A percentile compares a stretch with the other conserved stretches of the same genome.
Conservation (phyloP, 768 basidiomycete genomes). For the Fomitopsis pulvina region DNA sequence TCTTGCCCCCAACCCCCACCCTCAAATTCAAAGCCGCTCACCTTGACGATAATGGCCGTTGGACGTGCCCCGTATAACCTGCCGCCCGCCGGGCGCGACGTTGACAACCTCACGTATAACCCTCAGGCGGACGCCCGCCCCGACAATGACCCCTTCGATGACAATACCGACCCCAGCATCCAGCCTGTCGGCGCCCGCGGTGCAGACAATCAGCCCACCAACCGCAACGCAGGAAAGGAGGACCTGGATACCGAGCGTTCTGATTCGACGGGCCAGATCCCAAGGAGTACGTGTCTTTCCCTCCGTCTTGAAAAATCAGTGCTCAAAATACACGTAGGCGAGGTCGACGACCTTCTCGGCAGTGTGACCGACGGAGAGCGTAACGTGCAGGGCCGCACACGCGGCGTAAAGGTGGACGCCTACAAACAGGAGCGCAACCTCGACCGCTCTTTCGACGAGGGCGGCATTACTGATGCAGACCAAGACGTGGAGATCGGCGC, state of each 20-base stretch:
- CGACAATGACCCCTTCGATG: constrained; percentile 18
- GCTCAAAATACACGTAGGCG: constrained; percentile 4
- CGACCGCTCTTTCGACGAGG: constrained; percentile 14
- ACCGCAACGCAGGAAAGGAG: constrained; percentile 13
- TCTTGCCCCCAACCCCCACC: background rate
- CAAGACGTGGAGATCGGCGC: constrained; percentile 17
- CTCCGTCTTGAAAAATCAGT: background rate
- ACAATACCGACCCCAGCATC: constrained; percentile 5
- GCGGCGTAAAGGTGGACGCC: constrained; percentile 19
- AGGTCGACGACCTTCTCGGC: constrained; percentile 19
- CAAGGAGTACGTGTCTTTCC: constrained; percentile 11
- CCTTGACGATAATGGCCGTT: background rate
- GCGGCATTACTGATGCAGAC: constrained; percentile 8
- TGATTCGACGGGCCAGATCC: constrained; percentile 16
- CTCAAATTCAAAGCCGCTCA: background rate
- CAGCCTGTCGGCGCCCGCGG: constrained; percentile 20
- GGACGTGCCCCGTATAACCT: constrained; percentile 12
- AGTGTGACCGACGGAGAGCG: constrained; percentile 10
- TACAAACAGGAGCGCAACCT: constrained; percentile 20
- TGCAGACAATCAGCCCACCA: constrained; percentile 17
- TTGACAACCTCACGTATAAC: constrained; percentile 18
- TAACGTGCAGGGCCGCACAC: constrained; percentile 16
- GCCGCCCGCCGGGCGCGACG: constrained; percentile 9
- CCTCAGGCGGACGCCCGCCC: constrained; percentile 14
- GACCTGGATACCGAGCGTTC: constrained; percentile 16